Evolutionary conservation across 768 basidiomycete species (phyloP).

Genomic region (Sistotremastrum suecicum): DNA sequence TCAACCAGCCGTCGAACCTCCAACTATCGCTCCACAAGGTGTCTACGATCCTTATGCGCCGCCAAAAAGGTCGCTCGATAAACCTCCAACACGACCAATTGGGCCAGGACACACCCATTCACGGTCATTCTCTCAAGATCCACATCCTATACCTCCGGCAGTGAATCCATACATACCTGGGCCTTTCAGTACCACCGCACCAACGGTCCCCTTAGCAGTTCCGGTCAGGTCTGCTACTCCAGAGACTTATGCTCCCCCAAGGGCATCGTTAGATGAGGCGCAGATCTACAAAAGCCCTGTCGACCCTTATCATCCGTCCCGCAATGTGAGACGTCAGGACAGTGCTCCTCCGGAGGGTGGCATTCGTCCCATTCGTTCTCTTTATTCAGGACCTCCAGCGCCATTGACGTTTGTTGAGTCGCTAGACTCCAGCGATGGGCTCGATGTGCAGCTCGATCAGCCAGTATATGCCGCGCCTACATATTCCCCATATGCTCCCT

Average conservation of each 20-base stretch:
- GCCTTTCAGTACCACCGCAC: constrained; percentile 14
- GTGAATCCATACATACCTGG: constrained; percentile 26
- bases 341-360: constrained; percentile 6
- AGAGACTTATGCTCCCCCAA: constrained; percentile 12
- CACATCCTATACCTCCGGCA: constrained; percentile 12
- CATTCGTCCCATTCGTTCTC: background rate
- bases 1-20: constrained; percentile 11
- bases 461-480: constrained; percentile 18
- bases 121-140: constrained; percentile 7
- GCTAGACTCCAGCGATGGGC: background rate
- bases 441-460: constrained; percentile 4
- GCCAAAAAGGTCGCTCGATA: constrained; percentile 10
- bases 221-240: constrained; percentile 6
- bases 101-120: no score
- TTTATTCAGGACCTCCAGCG: constrained; percentile 3
- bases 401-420: background rate
- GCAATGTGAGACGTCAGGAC: constrained; percentile 22
- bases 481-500: constrained; percentile 62
- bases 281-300: no score
- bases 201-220: constrained; percentile 13
- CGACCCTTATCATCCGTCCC: no score
- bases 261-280: no score
- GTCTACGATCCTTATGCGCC: constrained; percentile 23
- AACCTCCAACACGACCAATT: background rate
- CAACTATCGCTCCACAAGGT: background rate